Conservation (phyloP, 2,329 filamentous ascomycete genomes). For the Colletotrichum somersetense region DNA sequence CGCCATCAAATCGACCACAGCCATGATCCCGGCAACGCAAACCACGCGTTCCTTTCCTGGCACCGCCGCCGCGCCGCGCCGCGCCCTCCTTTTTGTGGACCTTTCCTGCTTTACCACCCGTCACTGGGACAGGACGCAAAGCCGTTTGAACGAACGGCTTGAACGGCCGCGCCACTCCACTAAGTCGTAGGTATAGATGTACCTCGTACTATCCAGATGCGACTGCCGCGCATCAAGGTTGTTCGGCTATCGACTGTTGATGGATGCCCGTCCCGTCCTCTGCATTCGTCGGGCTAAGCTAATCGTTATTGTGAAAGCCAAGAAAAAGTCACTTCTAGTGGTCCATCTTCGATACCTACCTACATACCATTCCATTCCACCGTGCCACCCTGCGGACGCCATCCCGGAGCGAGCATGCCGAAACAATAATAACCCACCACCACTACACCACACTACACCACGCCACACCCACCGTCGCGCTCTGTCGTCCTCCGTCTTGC, state of each 20-base stretch:
- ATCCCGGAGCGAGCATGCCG: conserved; percentile 13
- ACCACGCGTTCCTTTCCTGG: conserved; percentile 13
- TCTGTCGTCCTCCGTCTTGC: background rate
- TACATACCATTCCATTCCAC: too few species aligned
- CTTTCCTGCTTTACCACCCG: background rate
- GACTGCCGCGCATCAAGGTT: conserved; percentile 10
- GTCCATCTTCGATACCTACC: too few species aligned
- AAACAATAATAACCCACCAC: background rate
- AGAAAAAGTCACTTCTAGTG: background rate
- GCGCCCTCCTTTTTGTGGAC: conserved; percentile 33
- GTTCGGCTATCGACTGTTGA: background rate
- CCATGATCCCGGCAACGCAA: conserved; percentile 23
- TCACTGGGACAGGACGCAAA: conserved; percentile 34
- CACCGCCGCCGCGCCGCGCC: conserved; percentile 22
- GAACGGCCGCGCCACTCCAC: conserved; percentile 21
- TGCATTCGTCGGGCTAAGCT: background rate
- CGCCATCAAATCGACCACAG: background rate
- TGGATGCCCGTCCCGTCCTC: background rate
- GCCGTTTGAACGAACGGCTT: conserved; percentile 33
- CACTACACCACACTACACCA: background rate
- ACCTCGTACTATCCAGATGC: conserved; percentile 15
- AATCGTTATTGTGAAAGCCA: conserved; percentile 23
- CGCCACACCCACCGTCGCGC: background rate
- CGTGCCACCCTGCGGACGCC: background rate
- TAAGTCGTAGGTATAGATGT: background rate